Conservation (phyloP, 140 eudicot species). For the Stevia rebaudiana region DNA sequence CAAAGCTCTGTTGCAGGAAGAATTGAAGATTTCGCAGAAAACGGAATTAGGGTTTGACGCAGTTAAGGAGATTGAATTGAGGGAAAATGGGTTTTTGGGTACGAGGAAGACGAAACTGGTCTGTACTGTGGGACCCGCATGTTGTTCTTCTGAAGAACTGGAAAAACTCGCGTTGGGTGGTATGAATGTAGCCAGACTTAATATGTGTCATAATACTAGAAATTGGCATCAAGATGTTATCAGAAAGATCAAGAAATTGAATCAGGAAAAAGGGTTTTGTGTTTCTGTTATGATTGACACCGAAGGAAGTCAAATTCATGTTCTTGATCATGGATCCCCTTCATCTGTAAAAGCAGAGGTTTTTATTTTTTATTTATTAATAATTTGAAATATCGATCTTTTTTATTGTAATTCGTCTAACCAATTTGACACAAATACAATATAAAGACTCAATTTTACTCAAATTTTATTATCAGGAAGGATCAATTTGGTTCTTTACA, state of each 20-base stretch:
- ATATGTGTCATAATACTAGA: conserved; percentile 67
- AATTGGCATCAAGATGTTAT: conserved; percentile 77
- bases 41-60: conserved; percentile 36
- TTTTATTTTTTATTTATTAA: background rate
- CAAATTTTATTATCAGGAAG: conserved; percentile 44
- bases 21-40: conserved; percentile 8
- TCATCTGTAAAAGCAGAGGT: conserved; percentile 85
- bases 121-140: conserved; percentile 76
- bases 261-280: conserved; percentile 70
- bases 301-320: conserved; percentile 66
- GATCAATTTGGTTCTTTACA: conserved; percentile 69
- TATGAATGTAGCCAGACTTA: conserved; percentile 87
- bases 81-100: conserved; percentile 67
- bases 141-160: conserved; percentile 48
- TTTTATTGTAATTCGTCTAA: background rate
- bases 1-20: conserved; percentile 32
- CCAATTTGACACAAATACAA: background rate
- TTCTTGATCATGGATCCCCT: conserved; percentile 72
- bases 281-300: conserved; percentile 85
- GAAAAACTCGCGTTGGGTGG: conserved; percentile 71
- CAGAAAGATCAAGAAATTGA: conserved; percentile 60
- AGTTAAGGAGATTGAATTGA: conserved; percentile 54
- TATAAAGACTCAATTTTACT: conserved; percentile 7
- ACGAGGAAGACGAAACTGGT: conserved; percentile 73
- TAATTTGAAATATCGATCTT: background rate